Conservation (phyloP, 257 asterid species). For the Thymus mandschuricus region DNA sequence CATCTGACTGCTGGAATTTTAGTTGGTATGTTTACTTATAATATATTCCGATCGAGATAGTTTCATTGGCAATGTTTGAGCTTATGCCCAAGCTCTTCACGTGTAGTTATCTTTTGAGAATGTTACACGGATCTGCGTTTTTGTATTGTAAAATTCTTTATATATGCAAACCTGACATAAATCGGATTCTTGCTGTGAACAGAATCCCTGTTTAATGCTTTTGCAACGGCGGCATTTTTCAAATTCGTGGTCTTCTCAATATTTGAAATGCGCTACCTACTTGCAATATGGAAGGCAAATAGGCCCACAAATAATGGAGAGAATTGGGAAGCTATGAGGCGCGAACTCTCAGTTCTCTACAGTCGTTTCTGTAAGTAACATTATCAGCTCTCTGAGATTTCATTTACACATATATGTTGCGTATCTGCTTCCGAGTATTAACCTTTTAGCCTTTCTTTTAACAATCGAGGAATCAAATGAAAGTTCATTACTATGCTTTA, state of each 20-base stretch:
- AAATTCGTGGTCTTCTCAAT: conserved; percentile 97
- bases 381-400: conserved; percentile 6
- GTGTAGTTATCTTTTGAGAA: background rate
- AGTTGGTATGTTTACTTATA: conserved; percentile 65
- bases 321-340: conserved; percentile 95
- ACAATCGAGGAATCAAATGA: too few relatives aligned
- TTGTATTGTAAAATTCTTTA: conserved; percentile 1
- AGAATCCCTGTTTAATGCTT: conserved; percentile 96
- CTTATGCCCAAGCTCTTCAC: background rate
- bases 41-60: conserved; percentile 8
- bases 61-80: background rate
- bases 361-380: conserved; percentile 91
- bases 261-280: conserved; percentile 98
- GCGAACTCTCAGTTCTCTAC: conserved; percentile 91
- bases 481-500: too few relatives aligned
- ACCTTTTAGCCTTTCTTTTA: too few relatives aligned
- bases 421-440: too few relatives aligned
- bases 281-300: conserved; percentile 95
- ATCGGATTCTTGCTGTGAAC: conserved; percentile 33
- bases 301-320: conserved; percentile 80
- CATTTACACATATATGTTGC: background rate
- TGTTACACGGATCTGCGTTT: background rate
- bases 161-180: conserved; percentile 24
- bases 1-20: conserved; percentile 99
- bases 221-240: conserved; percentile 98